These are phyloP conservation scores for Colletotrichum godetiae DNA, from an alignment of 2,329 filamentous ascomycete genomes.

Conservation along the genomic window DNA sequence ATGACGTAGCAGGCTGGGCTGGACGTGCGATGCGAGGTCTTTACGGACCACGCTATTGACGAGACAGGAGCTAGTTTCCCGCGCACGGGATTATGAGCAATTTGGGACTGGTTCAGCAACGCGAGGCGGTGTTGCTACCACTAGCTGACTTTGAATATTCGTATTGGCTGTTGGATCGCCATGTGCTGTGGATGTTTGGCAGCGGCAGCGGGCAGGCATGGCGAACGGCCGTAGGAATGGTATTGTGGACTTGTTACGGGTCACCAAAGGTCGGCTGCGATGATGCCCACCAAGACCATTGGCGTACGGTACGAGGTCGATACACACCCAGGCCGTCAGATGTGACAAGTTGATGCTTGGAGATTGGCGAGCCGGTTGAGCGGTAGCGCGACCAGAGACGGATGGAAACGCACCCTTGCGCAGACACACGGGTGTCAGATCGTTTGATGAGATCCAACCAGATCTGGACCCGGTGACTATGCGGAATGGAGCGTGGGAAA, in stretches of 20 bases:
- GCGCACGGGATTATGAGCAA: slow-evolving; percentile 12
- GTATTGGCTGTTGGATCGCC: slow-evolving; percentile 18
- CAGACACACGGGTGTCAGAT: slow-evolving; percentile 34
- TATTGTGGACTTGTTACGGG: slow-evolving; percentile 1
- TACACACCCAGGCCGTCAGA: slow-evolving; percentile 12
- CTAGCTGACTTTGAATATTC: slow-evolving; percentile 1
- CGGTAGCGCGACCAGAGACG: slow-evolving; percentile 18
- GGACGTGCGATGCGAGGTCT: slow-evolving; percentile 12
- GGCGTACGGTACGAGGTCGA: slow-evolving; percentile 27
- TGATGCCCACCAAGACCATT: slow-evolving; percentile 2
- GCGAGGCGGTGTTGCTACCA: slow-evolving; percentile 6
- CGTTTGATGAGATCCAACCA: slow-evolving; percentile 36
- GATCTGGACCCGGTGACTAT: slow-evolving; percentile 29
- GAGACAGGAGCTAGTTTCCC: slow-evolving; percentile 12
- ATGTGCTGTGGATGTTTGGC: slow-evolving; percentile 18
- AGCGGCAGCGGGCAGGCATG: slow-evolving; percentile 13
- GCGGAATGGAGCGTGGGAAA: slow-evolving; percentile 21
- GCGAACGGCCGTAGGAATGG: slow-evolving; percentile 20
- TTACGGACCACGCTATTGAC: slow-evolving; percentile 21
- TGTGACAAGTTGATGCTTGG: slow-evolving; percentile 19
- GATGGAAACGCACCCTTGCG: slow-evolving; percentile 24
- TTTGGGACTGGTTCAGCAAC: slow-evolving; percentile 17
- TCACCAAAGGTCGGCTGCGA: background rate
- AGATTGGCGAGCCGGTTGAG: slow-evolving; percentile 32
- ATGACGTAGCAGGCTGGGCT: slow-evolving; percentile 30